Conservation (phyloP, 345 rosid species). For the Eucalyptus sideroxylon region DNA sequence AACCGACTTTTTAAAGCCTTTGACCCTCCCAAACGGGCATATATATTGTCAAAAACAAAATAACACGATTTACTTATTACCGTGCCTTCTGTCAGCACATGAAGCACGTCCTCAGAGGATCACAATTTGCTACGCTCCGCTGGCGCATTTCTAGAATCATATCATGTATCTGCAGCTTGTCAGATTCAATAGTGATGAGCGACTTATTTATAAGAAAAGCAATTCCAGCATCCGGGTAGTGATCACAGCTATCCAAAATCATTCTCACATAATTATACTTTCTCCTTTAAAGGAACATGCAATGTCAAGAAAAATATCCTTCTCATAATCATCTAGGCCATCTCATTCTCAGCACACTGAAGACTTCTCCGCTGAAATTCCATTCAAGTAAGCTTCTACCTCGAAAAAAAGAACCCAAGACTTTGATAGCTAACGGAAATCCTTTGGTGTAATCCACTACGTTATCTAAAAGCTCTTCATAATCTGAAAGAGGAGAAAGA, state of each 20-base stretch:
- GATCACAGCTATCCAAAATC: background rate
- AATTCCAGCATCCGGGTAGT: background rate
- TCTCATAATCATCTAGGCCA: background rate
- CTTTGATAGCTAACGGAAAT: background rate
- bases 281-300: background rate
- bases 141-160: background rate
- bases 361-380: background rate
- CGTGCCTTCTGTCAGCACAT: too few relatives aligned
- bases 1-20: too few relatives aligned
- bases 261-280: background rate
- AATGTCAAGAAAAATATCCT: background rate
- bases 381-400: background rate
- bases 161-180: background rate
- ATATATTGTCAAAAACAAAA: too few relatives aligned
- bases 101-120: background rate
- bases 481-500: background rate
- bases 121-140: fast-evolving
- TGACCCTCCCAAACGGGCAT: too few relatives aligned
- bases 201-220: background rate
- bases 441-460: too few relatives aligned
- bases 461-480: too few relatives aligned
- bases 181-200: background rate
- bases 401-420: background rate
- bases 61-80: too few relatives aligned
- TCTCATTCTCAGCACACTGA: background rate